Evolutionary conservation across 169 alveolate species (phyloP).

Genomic region (Cryptosporidium bovis): DNA sequence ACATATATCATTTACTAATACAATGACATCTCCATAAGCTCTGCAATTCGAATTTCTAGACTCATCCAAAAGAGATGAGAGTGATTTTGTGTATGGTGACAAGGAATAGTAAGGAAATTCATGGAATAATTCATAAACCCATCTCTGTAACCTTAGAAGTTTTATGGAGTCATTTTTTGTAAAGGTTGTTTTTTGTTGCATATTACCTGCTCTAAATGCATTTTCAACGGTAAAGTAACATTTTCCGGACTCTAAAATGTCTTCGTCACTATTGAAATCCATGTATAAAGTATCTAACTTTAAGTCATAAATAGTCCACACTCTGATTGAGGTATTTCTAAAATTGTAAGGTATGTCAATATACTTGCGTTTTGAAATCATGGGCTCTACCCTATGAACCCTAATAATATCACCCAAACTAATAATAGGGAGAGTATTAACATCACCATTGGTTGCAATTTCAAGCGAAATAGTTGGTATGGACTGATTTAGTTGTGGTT

Average conservation of each 20-base stretch:
- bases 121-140: constrained; percentile 70
- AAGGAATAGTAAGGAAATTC: constrained; percentile 56
- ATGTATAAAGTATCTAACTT: constrained; percentile 27
- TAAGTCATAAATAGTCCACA: constrained; percentile 56
- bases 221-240: constrained; percentile 64
- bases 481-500: constrained; percentile 33
- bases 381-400: constrained; percentile 68
- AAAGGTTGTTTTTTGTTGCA: constrained; percentile 60
- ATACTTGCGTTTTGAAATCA: constrained; percentile 48
- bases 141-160: constrained; percentile 50
- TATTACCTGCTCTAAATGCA: constrained; percentile 47
- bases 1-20: constrained; percentile 46
- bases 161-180: constrained; percentile 59
- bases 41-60: background rate
- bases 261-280: constrained; percentile 33
- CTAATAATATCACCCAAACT: constrained; percentile 67
- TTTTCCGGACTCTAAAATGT: constrained; percentile 14
- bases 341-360: constrained; percentile 57
- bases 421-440: constrained; percentile 53
- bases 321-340: constrained; percentile 42
- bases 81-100: constrained; percentile 61
- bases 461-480: constrained; percentile 59
- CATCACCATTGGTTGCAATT: constrained; percentile 62
- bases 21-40: constrained; percentile 56
- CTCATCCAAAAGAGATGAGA: constrained; percentile 12